These are phyloP conservation scores for Microcos paniculata DNA, from an alignment of 345 rosid genomes.

Conservation along the genomic window DNA sequence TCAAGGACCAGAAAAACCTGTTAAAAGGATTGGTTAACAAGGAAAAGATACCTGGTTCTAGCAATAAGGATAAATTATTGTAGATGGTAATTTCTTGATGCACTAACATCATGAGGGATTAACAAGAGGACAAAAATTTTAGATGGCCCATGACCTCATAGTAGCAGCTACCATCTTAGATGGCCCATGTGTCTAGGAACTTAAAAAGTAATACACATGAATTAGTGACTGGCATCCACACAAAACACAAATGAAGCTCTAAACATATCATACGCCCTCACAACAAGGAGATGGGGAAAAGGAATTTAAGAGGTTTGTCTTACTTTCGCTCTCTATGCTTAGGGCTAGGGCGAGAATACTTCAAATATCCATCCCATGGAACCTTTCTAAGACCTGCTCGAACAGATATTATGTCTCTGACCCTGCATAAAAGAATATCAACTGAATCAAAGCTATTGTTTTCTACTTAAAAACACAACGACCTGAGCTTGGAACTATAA, in stretches of 20 bases:
- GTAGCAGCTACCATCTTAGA: background rate
- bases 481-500: background rate
- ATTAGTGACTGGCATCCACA: background rate
- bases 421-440: constrained; percentile 46
- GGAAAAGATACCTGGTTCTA: background rate
- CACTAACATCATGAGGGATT: too few species aligned
- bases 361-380: constrained; percentile 99
- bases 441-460: background rate
- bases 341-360: constrained; percentile 92
- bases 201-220: background rate
- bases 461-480: background rate
- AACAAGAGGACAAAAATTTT: too few species aligned
- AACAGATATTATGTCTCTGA: constrained; percentile 82
- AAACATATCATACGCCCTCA: background rate
- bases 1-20: background rate
- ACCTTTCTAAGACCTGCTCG: constrained; percentile 95
- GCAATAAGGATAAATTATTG: background rate
- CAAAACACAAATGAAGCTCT: background rate
- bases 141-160: constrained; percentile 4
- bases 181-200: background rate
- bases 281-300: background rate
- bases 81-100: background rate
- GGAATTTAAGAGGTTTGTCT: constrained; percentile 28
- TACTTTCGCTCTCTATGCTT: constrained; percentile 96
- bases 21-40: background rate